Conservation (phyloP, 352 stramenopile genomes). For the Pythium coloratum region DNA sequence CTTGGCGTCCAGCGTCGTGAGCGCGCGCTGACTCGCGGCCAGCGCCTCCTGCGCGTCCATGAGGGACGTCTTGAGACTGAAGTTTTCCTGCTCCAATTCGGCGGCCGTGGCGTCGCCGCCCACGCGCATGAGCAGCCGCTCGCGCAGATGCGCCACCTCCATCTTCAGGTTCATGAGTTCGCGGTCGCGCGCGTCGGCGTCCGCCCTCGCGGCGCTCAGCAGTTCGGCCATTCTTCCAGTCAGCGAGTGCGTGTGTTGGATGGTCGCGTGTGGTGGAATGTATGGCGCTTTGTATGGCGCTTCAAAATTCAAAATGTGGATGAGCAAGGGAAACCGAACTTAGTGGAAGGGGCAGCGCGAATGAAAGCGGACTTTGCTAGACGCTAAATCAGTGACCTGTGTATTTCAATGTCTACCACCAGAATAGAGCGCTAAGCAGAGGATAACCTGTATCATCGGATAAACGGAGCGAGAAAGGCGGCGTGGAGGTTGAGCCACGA, state of each 20-base stretch:
- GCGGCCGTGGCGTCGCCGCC: conserved; percentile 71
- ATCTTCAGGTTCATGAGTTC: conserved; percentile 88
- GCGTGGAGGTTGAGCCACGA: neutral
- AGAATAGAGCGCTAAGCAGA: neutral
- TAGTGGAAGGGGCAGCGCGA: neutral
- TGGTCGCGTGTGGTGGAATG: neutral
- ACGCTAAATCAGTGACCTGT: neutral
- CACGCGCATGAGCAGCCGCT: conserved; percentile 67
- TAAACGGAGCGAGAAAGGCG: neutral
- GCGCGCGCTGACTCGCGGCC: conserved; percentile 37
- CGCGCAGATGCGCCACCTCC: conserved; percentile 73
- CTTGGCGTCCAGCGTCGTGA: conserved; percentile 53
- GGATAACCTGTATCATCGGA: neutral
- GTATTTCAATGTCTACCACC: neutral
- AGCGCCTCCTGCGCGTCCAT: conserved; percentile 51
- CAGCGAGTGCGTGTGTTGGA: neutral
- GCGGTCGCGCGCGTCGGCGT: conserved; percentile 55
- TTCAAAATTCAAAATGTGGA: neutral
- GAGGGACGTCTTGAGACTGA: conserved; percentile 60
- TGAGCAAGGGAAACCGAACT: neutral
- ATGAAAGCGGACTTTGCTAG: neutral
- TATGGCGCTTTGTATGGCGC: neutral
- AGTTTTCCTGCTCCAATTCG: conserved; percentile 79
- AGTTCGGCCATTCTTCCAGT: conserved; percentile 1
- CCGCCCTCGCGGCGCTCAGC: conserved; percentile 49